Conservation (phyloP, 2,329 filamentous ascomycete species). For the Hysterium pulicare region DNA sequence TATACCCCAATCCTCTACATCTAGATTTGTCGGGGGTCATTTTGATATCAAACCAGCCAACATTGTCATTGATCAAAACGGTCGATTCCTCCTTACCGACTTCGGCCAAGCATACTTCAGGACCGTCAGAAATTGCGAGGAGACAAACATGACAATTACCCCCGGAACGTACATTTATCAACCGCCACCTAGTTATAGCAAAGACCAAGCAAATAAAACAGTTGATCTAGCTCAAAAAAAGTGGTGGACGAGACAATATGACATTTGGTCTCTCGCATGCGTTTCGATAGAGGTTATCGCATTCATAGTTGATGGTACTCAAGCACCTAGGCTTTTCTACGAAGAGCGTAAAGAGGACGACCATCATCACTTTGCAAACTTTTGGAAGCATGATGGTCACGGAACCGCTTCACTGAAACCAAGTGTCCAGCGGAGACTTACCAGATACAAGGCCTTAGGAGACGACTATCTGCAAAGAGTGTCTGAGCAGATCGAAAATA, state of each 20-base stretch:
- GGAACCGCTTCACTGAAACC: neutral
- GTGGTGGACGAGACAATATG: neutral
- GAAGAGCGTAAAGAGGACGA: neutral
- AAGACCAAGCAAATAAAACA: neutral
- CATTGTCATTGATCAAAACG: neutral
- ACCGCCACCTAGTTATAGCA: neutral
- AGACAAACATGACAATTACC: neutral
- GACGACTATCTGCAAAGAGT: neutral
- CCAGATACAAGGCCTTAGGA: neutral
- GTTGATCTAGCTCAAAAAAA: neutral
- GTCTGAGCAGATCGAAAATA: neutral
- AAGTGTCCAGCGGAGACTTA: neutral
- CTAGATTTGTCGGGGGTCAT: neutral
- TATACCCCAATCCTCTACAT: neutral
- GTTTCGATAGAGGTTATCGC: neutral
- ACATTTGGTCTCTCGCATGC: neutral
- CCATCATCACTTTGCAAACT: neutral
- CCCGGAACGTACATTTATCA: neutral
- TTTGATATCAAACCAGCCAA: neutral
- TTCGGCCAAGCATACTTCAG: neutral
- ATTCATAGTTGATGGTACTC: neutral
- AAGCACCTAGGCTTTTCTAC: neutral
- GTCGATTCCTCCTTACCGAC: neutral
- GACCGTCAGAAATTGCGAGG: neutral
- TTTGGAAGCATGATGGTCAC: neutral